phyloP scores from a whole-genome alignment of 2,329 filamentous ascomycete species.

The Cercospora zeina region DNA sequence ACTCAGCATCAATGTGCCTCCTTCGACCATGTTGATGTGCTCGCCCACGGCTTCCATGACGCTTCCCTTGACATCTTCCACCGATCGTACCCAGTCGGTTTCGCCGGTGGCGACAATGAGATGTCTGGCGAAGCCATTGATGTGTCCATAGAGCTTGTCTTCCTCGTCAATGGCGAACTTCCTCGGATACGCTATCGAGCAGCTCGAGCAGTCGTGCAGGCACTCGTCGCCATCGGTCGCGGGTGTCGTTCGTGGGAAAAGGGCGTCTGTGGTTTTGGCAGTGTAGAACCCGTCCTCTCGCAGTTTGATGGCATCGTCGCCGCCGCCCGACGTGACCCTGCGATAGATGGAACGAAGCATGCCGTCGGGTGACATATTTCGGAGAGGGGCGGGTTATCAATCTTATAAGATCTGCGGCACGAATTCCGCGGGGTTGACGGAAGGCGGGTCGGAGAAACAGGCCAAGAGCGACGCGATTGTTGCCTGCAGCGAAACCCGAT shows the following conservation, averaged over 20 bases:
- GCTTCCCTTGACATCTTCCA: constrained; percentile 75
- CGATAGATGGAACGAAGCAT: constrained; percentile 26
- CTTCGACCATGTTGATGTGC: constrained; percentile 32
- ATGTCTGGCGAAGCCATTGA: constrained; percentile 87
- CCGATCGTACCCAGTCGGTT: constrained; percentile 88
- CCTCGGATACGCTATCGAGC: constrained; percentile 76
- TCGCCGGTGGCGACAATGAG: constrained; percentile 92
- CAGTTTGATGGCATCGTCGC: constrained; percentile 29
- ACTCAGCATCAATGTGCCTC: constrained; percentile 76
- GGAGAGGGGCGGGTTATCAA: not conserved
- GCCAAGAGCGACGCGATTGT: not conserved
- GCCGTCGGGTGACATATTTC: constrained; percentile 11
- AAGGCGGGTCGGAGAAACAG: not conserved
- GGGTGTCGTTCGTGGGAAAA: constrained; percentile 77
- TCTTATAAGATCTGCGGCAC: constrained; percentile 13
- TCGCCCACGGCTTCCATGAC: constrained; percentile 57
- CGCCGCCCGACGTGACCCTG: constrained; percentile 15
- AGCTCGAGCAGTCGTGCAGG: constrained; percentile 79
- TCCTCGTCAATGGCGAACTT: constrained; percentile 70
- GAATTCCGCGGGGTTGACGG: not conserved
- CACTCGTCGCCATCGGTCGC: constrained; percentile 84
- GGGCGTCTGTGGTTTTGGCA: constrained; percentile 49
- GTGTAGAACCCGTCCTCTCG: constrained; percentile 49
- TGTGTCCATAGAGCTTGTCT: constrained; percentile 78
- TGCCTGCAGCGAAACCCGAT: not conserved